These are phyloP conservation scores for Lycium ferocissimum DNA, from an alignment of 257 asterid species.

Conservation along the genomic window DNA sequence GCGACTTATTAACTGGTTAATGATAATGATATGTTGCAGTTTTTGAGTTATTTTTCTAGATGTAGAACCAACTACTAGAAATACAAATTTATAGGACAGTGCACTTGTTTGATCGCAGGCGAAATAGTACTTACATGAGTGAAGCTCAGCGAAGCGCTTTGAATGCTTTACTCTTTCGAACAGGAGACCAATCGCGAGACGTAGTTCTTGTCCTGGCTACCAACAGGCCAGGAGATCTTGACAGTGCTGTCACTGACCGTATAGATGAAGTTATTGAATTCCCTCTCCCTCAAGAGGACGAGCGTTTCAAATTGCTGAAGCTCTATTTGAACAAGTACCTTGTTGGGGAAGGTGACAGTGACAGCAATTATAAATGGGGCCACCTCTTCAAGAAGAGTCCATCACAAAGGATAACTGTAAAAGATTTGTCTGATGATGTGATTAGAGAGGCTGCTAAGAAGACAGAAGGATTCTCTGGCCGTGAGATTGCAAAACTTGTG, in stretches of 20 bases:
- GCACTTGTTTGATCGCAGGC: slow-evolving; percentile 51
- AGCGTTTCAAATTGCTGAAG: slow-evolving; percentile 82
- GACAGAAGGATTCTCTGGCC: slow-evolving; percentile 88
- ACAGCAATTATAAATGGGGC: slow-evolving; percentile 55
- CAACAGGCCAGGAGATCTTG: slow-evolving; percentile 94
- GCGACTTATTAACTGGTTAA: background rate
- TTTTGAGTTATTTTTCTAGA: background rate
- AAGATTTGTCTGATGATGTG: slow-evolving; percentile 69
- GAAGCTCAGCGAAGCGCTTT: slow-evolving; percentile 97
- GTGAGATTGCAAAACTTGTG: slow-evolving; percentile 95
- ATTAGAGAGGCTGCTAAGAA: slow-evolving; percentile 71
- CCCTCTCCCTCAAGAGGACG: slow-evolving; percentile 89
- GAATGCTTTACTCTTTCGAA: slow-evolving; percentile 87
- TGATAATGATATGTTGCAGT: background rate
- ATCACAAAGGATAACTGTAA: slow-evolving; percentile 59
- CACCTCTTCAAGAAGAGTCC: slow-evolving; percentile 59
- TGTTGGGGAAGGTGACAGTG: slow-evolving; percentile 54
- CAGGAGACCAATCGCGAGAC: slow-evolving; percentile 97
- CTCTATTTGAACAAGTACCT: slow-evolving; percentile 86
- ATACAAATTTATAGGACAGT: background rate
- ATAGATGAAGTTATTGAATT: slow-evolving; percentile 96
- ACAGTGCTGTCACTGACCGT: slow-evolving; percentile 90
- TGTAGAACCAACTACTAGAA: background rate
- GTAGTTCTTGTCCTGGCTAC: slow-evolving; percentile 97
- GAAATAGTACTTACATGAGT: slow-evolving; percentile 94